A percentile compares a stretch with the other conserved stretches of the same genome.
Evolutionary conservation across 2,329 filamentous ascomycete species (phyloP).

Genomic region (Fusarium fujikuroi): DNA sequence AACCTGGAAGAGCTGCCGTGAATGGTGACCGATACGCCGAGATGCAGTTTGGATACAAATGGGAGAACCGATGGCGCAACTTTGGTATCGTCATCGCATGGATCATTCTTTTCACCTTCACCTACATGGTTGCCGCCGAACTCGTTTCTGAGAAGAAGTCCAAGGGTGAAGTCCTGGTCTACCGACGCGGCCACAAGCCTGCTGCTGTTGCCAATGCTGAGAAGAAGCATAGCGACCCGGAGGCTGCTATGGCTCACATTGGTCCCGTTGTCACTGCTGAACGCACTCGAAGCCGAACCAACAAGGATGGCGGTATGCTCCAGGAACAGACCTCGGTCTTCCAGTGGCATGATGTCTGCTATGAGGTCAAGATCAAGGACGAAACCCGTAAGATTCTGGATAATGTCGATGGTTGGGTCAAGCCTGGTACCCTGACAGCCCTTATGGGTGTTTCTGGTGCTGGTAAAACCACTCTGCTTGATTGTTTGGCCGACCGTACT

Average conservation of each 20-base stretch:
- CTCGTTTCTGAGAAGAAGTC: constrained; percentile 74
- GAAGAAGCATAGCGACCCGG: constrained; percentile 71
- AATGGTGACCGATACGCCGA: constrained; percentile 59
- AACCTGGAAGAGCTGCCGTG: constrained; percentile 56
- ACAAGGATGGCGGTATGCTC: constrained; percentile 58
- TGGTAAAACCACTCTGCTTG: constrained; percentile 92
- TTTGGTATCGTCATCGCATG: constrained; percentile 76
- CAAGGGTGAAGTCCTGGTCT: constrained; percentile 81
- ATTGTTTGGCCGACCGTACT: constrained; percentile 85
- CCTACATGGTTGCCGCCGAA: constrained; percentile 74
- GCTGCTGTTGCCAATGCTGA: constrained; percentile 66
- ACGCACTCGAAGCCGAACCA: constrained; percentile 48
- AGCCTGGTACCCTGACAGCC: constrained; percentile 88
- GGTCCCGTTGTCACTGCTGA: constrained; percentile 61
- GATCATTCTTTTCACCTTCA: constrained; percentile 67
- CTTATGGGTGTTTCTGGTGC: constrained; percentile 93
- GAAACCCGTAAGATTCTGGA: constrained; percentile 81
- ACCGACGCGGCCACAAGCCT: constrained; percentile 74
- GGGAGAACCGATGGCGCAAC: constrained; percentile 74
- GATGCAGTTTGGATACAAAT: constrained; percentile 62
- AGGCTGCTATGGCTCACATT: constrained; percentile 62
- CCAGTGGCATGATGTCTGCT: constrained; percentile 87
- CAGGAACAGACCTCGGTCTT: constrained; percentile 78
- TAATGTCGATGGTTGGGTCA: constrained; percentile 91
- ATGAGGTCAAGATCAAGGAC: constrained; percentile 79